phyloP scores from a whole-genome alignment of 805 yeast species.

The Cyberlindnera galapagoensis region DNA sequence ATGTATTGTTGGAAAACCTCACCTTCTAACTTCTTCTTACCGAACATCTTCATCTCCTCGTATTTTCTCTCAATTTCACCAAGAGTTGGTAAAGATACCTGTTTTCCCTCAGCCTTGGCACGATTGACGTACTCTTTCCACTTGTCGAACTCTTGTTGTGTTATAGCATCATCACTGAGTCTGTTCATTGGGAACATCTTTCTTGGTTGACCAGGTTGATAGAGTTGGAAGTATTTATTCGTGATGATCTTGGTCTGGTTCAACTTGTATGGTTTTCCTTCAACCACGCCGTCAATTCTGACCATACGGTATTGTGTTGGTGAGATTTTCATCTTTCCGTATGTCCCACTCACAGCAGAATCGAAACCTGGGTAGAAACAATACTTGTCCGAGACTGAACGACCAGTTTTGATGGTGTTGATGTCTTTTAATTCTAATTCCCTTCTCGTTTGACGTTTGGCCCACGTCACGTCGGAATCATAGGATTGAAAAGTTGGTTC shows the following conservation, averaged over 20 bases:
- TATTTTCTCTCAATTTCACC: slow-evolving; percentile 61
- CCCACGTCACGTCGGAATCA: slow-evolving; percentile 42
- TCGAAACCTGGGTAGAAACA: slow-evolving; percentile 81
- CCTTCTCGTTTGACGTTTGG: slow-evolving; percentile 35
- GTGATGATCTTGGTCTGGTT: slow-evolving; percentile 37
- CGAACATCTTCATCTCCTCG: slow-evolving; percentile 55
- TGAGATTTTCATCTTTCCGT: slow-evolving; percentile 74
- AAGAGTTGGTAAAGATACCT: slow-evolving; percentile 47
- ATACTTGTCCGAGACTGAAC: slow-evolving; percentile 65
- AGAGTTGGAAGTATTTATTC: slow-evolving; percentile 57
- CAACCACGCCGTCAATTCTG: slow-evolving; percentile 59
- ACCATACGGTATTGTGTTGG: slow-evolving; percentile 76
- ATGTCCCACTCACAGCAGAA: slow-evolving; percentile 63
- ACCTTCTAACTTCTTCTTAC: slow-evolving; percentile 60
- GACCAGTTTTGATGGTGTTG: slow-evolving; percentile 70
- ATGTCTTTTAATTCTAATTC: slow-evolving; percentile 55
- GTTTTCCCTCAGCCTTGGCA: slow-evolving; percentile 33
- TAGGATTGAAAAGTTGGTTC: slow-evolving; percentile 35
- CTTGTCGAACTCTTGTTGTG: slow-evolving; percentile 64
- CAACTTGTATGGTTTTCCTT: slow-evolving; percentile 45
- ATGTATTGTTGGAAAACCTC: slow-evolving; percentile 75
- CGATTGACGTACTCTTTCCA: slow-evolving; percentile 57
- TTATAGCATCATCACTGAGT: slow-evolving; percentile 72
- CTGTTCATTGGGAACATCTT: slow-evolving; percentile 71
- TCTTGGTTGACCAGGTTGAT: slow-evolving; percentile 73